Evolutionary conservation across 495 filamentous ascomycete species (phyloP), one percentile per base, ranked within the genome.

Genomic region (Hypoxylon lenormandii): DNA sequence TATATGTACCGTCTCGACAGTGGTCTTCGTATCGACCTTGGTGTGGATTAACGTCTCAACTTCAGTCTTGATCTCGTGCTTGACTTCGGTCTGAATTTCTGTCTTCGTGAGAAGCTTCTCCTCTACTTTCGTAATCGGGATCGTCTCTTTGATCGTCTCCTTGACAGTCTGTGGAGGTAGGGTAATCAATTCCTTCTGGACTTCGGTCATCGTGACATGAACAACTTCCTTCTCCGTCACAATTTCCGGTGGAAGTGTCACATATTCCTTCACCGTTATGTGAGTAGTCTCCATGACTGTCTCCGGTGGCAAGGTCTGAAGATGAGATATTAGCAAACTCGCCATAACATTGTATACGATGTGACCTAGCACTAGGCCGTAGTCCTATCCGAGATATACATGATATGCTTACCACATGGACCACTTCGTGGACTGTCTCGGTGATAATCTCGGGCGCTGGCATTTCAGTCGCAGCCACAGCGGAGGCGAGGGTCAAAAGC

Each of bases 31-130:
- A 12, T 62, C 49, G 10, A 26, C 49, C 11, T 55, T 50, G 11
- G 56, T 61, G n/a, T n/a, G n/a, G n/a, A n/a, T n/a, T n/a, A n/a
- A n/a, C n/a, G n/a, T n/a, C 15, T 61, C 42, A 1, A 61, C 13
- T 15, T 60, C 56, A 0, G 66, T 69, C 46, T 69, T 50, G 19
- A 51, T 52, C 33, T 60, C 64, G 22, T 54, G 48, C 18, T 62
- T 56, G 2, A 36, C 19, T 46, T 52, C 40, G 5, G 57, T 68
- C 36, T 56, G 43, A 2, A 69, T 16, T 47, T 69, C 45, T 11
- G 65, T 69, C 21, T 69, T 58, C 28, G 66, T 69, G 40, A 69
- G 52, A n/a, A 69, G 58, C 26, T 69, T 69, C 51, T 63, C 59
- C 52, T 69, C 66, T n/a, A 69, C 60, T 42, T 69, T 64, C 22